Evolutionary conservation across 371 early-diverging fungal species (phyloP), one percentile per base, ranked within the genome.

Genomic region (Basidiobolus meristosporus): DNA sequence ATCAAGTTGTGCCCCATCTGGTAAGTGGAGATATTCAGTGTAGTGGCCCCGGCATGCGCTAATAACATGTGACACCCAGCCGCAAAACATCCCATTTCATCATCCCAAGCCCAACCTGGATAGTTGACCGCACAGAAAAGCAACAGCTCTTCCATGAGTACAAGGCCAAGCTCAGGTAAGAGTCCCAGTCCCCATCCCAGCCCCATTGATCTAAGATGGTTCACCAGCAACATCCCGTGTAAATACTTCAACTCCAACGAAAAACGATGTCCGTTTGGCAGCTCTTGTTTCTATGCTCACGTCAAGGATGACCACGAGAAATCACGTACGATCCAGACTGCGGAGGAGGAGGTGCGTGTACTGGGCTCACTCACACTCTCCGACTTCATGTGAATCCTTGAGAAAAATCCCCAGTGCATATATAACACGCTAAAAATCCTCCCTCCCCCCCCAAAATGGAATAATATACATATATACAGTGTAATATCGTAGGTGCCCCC

Each of bases 221-320:
- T 20, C 15, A 41, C 2, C 16, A 62, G 62, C 16, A 21, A 31
- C 9, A 65, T 64, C 36, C 61, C 61, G 42, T 71, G 72, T 48
- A 54, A 58, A 33, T 58, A 63, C 33, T 71, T 52, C 44, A 51
- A 57, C 38, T 52, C 43, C 26, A 69, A 68, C 2, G 50, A 53
- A 32, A 68, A 66, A 10, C 44, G 54, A 10, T 71, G 72, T 51
- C 72, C 68, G 21, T 71, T 71, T 47, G 65, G 66, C 2, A 60
- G 59, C 5, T 51, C 52, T 7, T 71, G 72, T 38, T 59, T 68
- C 39, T 71, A 68, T 47, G 48, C 63, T 11, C 69, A 71, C 45
- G 53, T 63, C 11, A 49, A 38, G 16, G 38, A 39, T 21, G 42
- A 41, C 17, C 48, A 62, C 20, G 45, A 47, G 6, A 40, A 48